phyloP scores from a whole-genome alignment of 257 asterid species.

The Verbascum thapsus region DNA sequence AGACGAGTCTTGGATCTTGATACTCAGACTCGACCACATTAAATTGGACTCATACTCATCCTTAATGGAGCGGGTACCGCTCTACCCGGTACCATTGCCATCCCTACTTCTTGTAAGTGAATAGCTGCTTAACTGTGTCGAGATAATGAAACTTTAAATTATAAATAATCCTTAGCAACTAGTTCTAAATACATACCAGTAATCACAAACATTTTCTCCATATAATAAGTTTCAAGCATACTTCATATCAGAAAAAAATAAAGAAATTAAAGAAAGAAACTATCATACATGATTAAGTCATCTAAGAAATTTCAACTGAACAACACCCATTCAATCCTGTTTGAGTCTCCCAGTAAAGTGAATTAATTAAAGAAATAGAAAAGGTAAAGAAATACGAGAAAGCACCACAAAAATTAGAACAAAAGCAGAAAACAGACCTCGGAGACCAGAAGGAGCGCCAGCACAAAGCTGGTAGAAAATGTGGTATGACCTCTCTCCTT shows the following conservation, averaged over 20 bases:
- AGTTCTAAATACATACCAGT: slow-evolving; percentile 5
- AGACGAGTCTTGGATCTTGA: no score
- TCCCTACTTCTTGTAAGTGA: not conserved
- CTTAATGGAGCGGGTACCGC: no score
- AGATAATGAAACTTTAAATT: not conserved
- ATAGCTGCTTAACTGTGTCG: not conserved
- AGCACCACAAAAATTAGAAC: slow-evolving; percentile 3
- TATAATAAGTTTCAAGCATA: not conserved
- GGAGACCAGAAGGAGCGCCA: slow-evolving; percentile 82
- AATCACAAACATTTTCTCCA: not conserved
- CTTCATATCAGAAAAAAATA: not conserved
- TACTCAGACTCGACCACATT: no score
- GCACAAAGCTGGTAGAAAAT: slow-evolving; percentile 95
- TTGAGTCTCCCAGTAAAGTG: slow-evolving; percentile 9
- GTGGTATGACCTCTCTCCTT: slow-evolving; percentile 92
- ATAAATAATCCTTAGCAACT: not conserved
- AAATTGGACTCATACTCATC: no score
- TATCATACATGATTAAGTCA: slow-evolving; percentile 4
- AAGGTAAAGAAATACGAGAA: not conserved
- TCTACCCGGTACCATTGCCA: no score
- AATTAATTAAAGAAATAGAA: not conserved
- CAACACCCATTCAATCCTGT: slow-evolving; percentile 2
- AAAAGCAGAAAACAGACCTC: slow-evolving; percentile 57
- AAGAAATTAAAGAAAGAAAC: not conserved
- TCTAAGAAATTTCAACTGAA: slow-evolving; percentile 15